phyloP scores from a whole-genome alignment of 1,284 basidiomycete species.

The Apiotrichum porosum region DNA sequence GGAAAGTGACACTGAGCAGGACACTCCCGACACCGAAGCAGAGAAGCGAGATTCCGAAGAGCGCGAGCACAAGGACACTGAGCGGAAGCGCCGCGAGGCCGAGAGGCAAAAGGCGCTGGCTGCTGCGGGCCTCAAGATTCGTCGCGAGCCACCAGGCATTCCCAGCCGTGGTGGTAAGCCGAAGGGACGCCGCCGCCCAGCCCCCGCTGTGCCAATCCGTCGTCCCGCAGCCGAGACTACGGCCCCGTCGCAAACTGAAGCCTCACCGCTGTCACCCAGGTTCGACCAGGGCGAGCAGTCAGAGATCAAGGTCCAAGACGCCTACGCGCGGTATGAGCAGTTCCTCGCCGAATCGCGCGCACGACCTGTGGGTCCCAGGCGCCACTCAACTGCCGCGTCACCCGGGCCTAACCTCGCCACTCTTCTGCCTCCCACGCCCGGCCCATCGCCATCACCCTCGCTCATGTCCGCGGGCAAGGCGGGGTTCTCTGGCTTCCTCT shows the following conservation, averaged over 20 bases:
- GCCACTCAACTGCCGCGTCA: neutral
- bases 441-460: neutral
- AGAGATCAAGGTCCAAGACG: constrained; percentile 63
- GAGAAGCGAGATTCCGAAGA: constrained; percentile 49
- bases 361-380: neutral
- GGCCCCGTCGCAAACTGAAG: neutral
- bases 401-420: no score
- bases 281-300: neutral
- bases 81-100: constrained; percentile 62
- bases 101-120: constrained; percentile 77
- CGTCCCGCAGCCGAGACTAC: neutral
- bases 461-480: neutral
- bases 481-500: constrained; percentile 30
- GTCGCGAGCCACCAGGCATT: constrained; percentile 35
- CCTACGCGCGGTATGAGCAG: constrained; percentile 81
- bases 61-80: constrained; percentile 31
- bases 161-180: constrained; percentile 37
- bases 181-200: constrained; percentile 30
- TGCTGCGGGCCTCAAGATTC: constrained; percentile 76
- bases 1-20: constrained; percentile 31
- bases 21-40: constrained; percentile 48
- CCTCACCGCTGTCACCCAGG: no score
- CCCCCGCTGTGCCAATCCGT: constrained; percentile 5
- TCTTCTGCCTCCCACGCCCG: neutral
- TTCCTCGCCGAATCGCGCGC: constrained; percentile 55